Conservation (phyloP, 2,329 filamentous ascomycete species). For the Paracoccidioides lutzii region DNA sequence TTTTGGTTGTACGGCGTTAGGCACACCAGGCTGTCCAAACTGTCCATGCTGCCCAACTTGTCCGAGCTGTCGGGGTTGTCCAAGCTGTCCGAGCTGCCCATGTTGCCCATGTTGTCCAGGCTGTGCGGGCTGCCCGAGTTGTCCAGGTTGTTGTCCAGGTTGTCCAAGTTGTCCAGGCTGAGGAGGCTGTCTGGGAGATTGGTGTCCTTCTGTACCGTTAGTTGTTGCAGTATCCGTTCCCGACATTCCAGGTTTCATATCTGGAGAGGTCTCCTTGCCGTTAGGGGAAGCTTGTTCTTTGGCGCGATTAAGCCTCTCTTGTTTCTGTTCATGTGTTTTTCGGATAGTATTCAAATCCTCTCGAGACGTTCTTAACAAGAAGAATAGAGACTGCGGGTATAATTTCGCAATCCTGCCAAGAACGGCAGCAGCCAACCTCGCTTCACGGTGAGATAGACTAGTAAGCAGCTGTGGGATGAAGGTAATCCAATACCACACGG, state of each 20-base stretch:
- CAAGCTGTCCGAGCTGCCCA: background rate
- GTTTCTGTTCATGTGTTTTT: constrained; percentile 62
- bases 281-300: constrained; percentile 41
- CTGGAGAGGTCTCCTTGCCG: constrained; percentile 19
- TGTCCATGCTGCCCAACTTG: background rate
- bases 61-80: background rate
- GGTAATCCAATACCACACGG: constrained; percentile 99
- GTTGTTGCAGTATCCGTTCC: constrained; percentile 11
- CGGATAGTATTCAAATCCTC: constrained; percentile 91
- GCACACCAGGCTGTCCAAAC: background rate
- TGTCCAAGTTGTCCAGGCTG: background rate
- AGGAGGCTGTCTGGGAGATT: constrained; percentile 11
- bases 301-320: constrained; percentile 45
- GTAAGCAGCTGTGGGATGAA: constrained; percentile 95
- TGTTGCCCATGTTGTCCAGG: background rate
- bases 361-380: constrained; percentile 80
- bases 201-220: constrained; percentile 38
- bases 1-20: background rate
- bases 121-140: background rate
- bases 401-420: constrained; percentile 88
- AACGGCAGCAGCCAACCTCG: constrained; percentile 70
- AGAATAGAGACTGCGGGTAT: constrained; percentile 92
- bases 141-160: background rate
- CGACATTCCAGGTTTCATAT: constrained; percentile 14
- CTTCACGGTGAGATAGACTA: constrained; percentile 83